These are phyloP conservation scores for Pseudocercospora macadamiae DNA, from an alignment of 2,329 filamentous ascomycete genomes.

Conservation along the genomic window DNA sequence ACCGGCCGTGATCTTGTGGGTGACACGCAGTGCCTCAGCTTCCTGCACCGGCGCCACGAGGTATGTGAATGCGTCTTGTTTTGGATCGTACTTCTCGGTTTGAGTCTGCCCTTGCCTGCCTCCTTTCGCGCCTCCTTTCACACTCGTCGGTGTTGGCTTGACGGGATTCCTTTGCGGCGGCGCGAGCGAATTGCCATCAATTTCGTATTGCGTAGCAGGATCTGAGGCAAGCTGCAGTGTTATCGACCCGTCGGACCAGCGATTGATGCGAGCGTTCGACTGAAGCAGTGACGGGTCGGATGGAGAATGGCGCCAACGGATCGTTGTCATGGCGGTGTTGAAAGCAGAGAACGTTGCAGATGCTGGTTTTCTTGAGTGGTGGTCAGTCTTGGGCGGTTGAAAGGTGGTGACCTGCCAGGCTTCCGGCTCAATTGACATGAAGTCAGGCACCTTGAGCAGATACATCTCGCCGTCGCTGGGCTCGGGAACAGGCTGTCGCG, in stretches of 20 bases:
- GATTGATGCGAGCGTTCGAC: slow-evolving; percentile 74
- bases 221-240: slow-evolving; percentile 74
- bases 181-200: slow-evolving; percentile 70
- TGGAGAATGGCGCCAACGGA: slow-evolving; percentile 70
- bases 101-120: slow-evolving; percentile 30
- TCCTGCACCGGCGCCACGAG: slow-evolving; percentile 71
- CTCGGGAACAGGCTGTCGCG: slow-evolving; percentile 71
- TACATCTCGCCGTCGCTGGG: slow-evolving; percentile 73
- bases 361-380: slow-evolving; percentile 52
- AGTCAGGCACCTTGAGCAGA: slow-evolving; percentile 71
- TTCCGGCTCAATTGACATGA: slow-evolving; percentile 70
- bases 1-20: slow-evolving; percentile 75
- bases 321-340: slow-evolving; percentile 66
- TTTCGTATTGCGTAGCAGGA: slow-evolving; percentile 71
- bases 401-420: slow-evolving; percentile 69
- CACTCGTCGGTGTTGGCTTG: slow-evolving; percentile 52
- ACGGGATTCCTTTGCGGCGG: slow-evolving; percentile 57
- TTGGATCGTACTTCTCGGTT: slow-evolving; percentile 63
- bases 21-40: slow-evolving; percentile 69
- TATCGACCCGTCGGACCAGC: slow-evolving; percentile 78
- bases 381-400: slow-evolving; percentile 63
- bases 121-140: slow-evolving; percentile 37
- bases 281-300: slow-evolving; percentile 67
- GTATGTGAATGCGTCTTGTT: slow-evolving; percentile 75
- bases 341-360: slow-evolving; percentile 60